phyloP scores from a whole-genome alignment of 2,329 filamentous ascomycete species.

The Penicillium sp. region DNA sequence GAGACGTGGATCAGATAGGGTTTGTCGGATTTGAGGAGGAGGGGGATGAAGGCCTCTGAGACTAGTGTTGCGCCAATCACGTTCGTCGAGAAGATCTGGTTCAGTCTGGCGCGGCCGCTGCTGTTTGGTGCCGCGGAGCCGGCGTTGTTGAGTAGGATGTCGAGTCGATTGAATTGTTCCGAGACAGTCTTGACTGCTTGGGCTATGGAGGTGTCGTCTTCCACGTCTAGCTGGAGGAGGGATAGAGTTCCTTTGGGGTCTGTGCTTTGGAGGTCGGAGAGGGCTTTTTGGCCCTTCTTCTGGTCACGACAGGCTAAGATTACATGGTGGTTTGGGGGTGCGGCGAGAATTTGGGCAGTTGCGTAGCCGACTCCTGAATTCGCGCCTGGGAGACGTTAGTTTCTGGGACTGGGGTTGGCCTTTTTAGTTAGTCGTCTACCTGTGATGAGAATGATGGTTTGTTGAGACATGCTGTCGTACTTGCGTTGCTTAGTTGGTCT shows the following conservation, averaged over 20 bases:
- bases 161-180: constrained; percentile 17
- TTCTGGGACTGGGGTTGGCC: neutral
- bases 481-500: neutral
- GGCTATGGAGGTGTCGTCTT: constrained; percentile 32
- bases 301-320: constrained; percentile 16
- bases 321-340: constrained; percentile 16
- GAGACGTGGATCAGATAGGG: constrained; percentile 37
- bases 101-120: constrained; percentile 10
- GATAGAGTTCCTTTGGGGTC: constrained; percentile 30
- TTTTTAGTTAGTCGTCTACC: neutral
- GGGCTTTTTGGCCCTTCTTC: constrained; percentile 11
- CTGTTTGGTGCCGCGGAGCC: constrained; percentile 1
- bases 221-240: constrained; percentile 37
- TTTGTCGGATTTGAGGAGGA: constrained; percentile 31
- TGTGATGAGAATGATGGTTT: constrained; percentile 10
- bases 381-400: constrained; percentile 13
- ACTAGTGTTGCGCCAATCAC: constrained; percentile 34
- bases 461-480: neutral
- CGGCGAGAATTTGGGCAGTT: constrained; percentile 13
- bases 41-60: constrained; percentile 31
- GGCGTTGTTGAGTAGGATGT: constrained; percentile 17
- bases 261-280: constrained; percentile 6
- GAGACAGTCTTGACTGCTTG: constrained; percentile 11
- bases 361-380: constrained; percentile 23
- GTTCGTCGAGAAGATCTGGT: constrained; percentile 33